A percentile compares a stretch with the other conserved stretches of the same genome.
phyloP scores from a whole-genome alignment of 164 flowering plant genomes.

The Tetracentron sinense region DNA sequence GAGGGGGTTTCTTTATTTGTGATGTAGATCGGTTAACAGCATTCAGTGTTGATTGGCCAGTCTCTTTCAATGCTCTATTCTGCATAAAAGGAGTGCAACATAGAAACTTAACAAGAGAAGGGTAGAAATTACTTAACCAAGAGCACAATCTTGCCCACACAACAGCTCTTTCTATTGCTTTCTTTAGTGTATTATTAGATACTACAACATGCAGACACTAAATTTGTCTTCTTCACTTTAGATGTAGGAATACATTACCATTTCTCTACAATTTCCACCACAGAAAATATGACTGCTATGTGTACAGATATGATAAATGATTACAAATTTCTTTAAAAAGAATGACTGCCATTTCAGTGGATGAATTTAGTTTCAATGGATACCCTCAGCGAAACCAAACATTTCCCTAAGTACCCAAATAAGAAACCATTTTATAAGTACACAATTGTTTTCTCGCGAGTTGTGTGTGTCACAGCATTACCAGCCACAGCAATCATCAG shows the following conservation, averaged over 20 bases:
- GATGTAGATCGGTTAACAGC: constrained; percentile 58
- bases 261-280: no score
- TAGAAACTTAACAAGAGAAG: not conserved
- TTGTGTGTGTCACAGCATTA: no score
- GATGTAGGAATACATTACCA: no score
- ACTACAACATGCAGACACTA: no score
- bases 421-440: no score
- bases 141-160: not conserved
- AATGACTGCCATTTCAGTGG: not conserved
- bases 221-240: not conserved
- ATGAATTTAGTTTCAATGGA: not conserved
- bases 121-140: not conserved
- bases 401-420: no score
- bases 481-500: no score
- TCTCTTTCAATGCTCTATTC: constrained; percentile 45
- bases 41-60: constrained; percentile 36
- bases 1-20: constrained; percentile 72
- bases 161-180: no score
- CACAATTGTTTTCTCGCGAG: no score
- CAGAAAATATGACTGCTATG: no score
- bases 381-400: not conserved
- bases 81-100: constrained; percentile 23
- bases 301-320: no score
- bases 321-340: not conserved
- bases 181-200: no score